phyloP scores from a whole-genome alignment of 78 protist species.

The Dictyostelium intermedium region DNA sequence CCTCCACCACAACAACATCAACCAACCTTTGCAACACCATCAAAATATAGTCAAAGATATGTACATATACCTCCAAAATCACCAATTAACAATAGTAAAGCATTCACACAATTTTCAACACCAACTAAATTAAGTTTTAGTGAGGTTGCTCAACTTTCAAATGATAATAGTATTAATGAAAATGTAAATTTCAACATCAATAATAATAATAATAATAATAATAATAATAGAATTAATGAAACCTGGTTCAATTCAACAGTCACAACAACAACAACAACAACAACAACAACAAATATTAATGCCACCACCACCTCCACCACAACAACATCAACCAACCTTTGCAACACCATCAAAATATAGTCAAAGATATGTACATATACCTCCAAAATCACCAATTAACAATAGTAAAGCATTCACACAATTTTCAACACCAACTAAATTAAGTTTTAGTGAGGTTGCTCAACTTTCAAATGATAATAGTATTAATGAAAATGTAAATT shows the following conservation, averaged over 20 bases:
- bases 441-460: not conserved
- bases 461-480: not conserved
- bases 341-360: conserved; percentile 7
- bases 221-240: not conserved
- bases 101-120: not conserved
- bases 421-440: not conserved
- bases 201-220: too few relatives aligned
- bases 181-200: not conserved
- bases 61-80: not conserved
- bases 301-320: not conserved
- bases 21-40: not conserved
- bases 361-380: not conserved
- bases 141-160: not conserved
- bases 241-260: not conserved
- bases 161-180: not conserved
- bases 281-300: not conserved
- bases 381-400: not conserved
- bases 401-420: not conserved
- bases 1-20: not conserved
- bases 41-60: not conserved
- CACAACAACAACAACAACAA: not conserved
- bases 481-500: not conserved
- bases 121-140: not conserved
- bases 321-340: not conserved
- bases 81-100: not conserved